Conservation (phyloP, 176 grass and related monocot genomes). For the Carex pumila region DNA sequence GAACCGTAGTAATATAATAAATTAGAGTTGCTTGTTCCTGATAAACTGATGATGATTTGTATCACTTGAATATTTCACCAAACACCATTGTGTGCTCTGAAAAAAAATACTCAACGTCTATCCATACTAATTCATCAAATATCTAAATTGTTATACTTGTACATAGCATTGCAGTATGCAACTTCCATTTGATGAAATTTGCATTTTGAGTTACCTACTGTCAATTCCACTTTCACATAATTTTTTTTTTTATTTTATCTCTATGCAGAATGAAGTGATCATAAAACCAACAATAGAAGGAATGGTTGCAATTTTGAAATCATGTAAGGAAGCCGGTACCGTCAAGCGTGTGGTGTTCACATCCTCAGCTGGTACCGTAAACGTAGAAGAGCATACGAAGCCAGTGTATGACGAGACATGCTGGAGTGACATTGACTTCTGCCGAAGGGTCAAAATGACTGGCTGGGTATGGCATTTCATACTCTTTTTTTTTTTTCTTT, state of each 20-base stretch:
- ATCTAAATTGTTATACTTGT: not conserved
- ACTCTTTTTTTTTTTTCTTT: not conserved
- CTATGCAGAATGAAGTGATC: constrained; percentile 72
- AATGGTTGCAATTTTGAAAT: constrained; percentile 68
- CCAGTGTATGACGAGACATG: constrained; percentile 54
- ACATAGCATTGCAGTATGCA: not conserved
- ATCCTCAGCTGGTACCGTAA: constrained; percentile 68
- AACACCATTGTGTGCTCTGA: not conserved
- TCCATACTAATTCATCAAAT: not conserved
- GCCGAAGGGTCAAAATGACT: constrained; percentile 86
- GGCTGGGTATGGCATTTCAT: constrained; percentile 50
- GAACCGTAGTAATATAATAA: not conserved
- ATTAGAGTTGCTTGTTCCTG: not conserved
- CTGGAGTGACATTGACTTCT: constrained; percentile 82
- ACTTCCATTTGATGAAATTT: not conserved
- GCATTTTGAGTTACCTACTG: not conserved
- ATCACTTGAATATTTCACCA: not conserved
- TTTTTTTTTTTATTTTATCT: not conserved
- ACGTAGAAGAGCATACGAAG: constrained; percentile 43
- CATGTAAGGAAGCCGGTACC: constrained; percentile 80
- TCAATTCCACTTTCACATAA: not conserved
- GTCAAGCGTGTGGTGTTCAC: constrained; percentile 84
- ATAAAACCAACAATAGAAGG: constrained; percentile 80
- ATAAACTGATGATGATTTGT: not conserved
- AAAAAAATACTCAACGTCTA: not conserved